Evolutionary conservation across 257 asterid species (phyloP), one percentile per base, ranked within the genome.

Genomic region (Solanum verrucosum): DNA sequence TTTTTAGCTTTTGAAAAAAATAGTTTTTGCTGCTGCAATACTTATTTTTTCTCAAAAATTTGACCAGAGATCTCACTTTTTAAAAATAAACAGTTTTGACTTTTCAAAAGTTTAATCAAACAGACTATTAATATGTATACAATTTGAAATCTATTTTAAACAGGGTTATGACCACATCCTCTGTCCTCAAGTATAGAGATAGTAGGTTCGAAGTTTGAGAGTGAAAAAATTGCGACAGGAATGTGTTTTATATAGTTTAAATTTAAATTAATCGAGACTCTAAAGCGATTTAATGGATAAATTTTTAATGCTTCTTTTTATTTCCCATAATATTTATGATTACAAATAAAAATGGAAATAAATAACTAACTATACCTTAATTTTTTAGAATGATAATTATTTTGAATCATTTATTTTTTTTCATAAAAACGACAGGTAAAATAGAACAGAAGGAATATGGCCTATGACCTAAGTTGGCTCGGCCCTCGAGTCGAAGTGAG

Each of bases 391-490:
- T 21, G 5, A 60, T 6, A 60, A 21, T 59, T 59, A 59, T 7
- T 59, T 21, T 6, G n/a, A 59, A 21, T 59, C 2, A 20, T 59
- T 21, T 21, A 20, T 20, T 59, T 21, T 42, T 59, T 52, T 6
- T 0, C 2, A 0, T 1, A 59, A 59, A 4, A 2, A 60, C 6
- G 29, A 60, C 0, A 21, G 1, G 1, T 23, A 23, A 21, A 21
- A 60, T 23, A 8, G 5, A 21, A 18, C 1, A 2, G 7, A 60
- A 23, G 31, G 0, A 9, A 4, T 63, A 63, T 0, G 29, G 20
- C 8, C 4, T 21, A 34, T 16, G 5, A 31, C 63, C 74, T 3
- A 86, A 83, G 65, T 44, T 87, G 90, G 90, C 84, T 42, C 15
- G 5, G 49, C 15, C 49, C 38, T 37, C 16, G 59, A 40, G 37